phyloP scores from a whole-genome alignment of 805 yeast species.

The Kuraishia cidri region DNA sequence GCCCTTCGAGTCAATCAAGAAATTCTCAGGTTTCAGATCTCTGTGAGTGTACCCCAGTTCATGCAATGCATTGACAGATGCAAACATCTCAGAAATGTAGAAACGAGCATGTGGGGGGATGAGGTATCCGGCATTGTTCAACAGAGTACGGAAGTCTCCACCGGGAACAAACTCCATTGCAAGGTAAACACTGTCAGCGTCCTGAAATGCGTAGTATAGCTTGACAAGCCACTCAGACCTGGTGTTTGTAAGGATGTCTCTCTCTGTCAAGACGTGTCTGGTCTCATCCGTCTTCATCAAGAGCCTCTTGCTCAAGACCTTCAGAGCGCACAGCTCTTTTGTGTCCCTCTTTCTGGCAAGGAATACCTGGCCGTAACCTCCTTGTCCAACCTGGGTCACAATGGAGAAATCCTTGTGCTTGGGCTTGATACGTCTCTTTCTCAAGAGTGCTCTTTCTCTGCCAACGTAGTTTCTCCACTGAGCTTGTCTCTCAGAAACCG shows the following conservation, averaged over 20 bases:
- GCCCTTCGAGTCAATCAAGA: slow-evolving; percentile 81
- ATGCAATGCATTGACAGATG: slow-evolving; percentile 88
- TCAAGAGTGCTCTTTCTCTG: slow-evolving; percentile 73
- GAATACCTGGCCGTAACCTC: slow-evolving; percentile 99
- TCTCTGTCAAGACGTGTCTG: slow-evolving; percentile 89
- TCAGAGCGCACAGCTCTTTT: slow-evolving; percentile 89
- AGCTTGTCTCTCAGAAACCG: slow-evolving; percentile 30
- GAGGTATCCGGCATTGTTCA: slow-evolving; percentile 87
- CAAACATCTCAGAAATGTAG: slow-evolving; percentile 93
- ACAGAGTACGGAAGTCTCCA: slow-evolving; percentile 92
- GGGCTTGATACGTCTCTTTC: slow-evolving; percentile 87
- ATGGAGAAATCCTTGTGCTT: slow-evolving; percentile 93
- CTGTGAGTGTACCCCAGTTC: slow-evolving; percentile 95
- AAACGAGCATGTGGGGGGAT: slow-evolving; percentile 95
- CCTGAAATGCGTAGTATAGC: slow-evolving; percentile 91
- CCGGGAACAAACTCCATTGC: slow-evolving; percentile 99
- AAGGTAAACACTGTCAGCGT: slow-evolving; percentile 75
- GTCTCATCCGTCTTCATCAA: slow-evolving; percentile 89
- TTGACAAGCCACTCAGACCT: slow-evolving; percentile 95
- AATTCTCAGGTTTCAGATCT: slow-evolving; percentile 93
- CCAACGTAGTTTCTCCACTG: slow-evolving; percentile 78
- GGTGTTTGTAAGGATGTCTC: slow-evolving; percentile 95
- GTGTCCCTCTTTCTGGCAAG: slow-evolving; percentile 92
- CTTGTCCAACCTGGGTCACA: slow-evolving; percentile 98
- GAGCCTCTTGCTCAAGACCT: slow-evolving; percentile 80